Evolutionary conservation across 2,329 filamentous ascomycete species (phyloP).

Genomic region (Diplodia mutila): DNA sequence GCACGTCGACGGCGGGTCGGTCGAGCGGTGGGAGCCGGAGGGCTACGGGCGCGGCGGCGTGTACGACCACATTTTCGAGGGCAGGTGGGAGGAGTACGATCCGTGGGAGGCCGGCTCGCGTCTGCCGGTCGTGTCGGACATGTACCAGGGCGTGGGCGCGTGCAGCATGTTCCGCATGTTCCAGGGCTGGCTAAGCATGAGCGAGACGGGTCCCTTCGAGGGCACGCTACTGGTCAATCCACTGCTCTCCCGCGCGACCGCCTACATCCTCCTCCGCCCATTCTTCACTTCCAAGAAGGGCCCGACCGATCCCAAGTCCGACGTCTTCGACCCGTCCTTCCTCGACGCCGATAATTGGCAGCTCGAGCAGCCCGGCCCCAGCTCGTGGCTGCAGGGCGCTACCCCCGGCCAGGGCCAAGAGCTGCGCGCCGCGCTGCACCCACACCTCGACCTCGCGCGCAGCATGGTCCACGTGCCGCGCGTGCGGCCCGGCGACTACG

Average conservation of each 20-base stretch:
- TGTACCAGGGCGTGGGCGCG: constrained; percentile 80
- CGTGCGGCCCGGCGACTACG: constrained; percentile 73
- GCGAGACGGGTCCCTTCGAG: constrained; percentile 69
- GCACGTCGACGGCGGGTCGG: constrained; percentile 56
- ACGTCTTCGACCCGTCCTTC: constrained; percentile 45
- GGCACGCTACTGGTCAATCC: constrained; percentile 85
- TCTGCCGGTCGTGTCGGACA: constrained; percentile 68
- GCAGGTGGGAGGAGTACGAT: constrained; percentile 80
- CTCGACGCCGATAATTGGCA: constrained; percentile 64
- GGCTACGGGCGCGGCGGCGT: constrained; percentile 67
- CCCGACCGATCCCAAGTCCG: constrained; percentile 44
- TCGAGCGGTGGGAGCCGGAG: constrained; percentile 59
- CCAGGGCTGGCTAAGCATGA: constrained; percentile 88
- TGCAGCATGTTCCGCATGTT: constrained; percentile 87
- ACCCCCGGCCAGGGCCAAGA: constrained; percentile 71
- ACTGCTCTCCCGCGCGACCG: constrained; percentile 72
- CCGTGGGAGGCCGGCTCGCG: constrained; percentile 77
- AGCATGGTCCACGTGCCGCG: constrained; percentile 74
- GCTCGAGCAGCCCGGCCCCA: constrained; percentile 55
- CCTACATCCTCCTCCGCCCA: constrained; percentile 79
- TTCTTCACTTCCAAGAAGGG: constrained; percentile 68
- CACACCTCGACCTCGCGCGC: constrained; percentile 67
- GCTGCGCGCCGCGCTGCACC: constrained; percentile 65
- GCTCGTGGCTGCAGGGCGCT: constrained; percentile 70
- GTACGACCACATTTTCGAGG: constrained; percentile 73